Evolutionary conservation across 176 grass and related monocot genomes (phyloP).

Genomic region (Zoysia japonica): DNA sequence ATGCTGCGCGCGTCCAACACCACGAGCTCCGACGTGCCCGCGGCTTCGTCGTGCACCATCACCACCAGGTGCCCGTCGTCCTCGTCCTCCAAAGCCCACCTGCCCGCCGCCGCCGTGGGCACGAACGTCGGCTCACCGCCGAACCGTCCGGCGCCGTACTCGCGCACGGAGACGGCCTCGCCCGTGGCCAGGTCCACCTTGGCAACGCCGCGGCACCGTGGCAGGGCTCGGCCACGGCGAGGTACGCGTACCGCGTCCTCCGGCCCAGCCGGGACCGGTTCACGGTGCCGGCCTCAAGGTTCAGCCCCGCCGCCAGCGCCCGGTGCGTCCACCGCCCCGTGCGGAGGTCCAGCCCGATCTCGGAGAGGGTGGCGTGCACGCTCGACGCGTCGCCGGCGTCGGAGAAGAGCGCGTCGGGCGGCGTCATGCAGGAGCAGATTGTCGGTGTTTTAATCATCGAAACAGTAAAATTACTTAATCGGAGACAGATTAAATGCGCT

Average conservation of each 20-base stretch:
- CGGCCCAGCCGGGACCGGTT: slow-evolving; percentile 70
- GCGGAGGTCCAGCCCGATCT: no score
- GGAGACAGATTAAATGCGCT: no score
- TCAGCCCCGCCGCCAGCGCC: slow-evolving; percentile 46
- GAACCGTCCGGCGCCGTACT: slow-evolving; percentile 64
- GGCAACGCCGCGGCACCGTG: slow-evolving; percentile 81
- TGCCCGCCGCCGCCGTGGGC: slow-evolving; percentile 16
- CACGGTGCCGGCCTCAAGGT: slow-evolving; percentile 90
- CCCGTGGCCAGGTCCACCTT: slow-evolving; percentile 82
- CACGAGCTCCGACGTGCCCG: slow-evolving; percentile 66
- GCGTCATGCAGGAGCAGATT: no score
- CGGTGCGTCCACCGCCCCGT: no score
- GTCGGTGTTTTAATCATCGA: no score
- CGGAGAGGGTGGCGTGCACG: no score
- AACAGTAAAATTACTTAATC: no score
- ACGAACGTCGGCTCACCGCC: slow-evolving; percentile 92
- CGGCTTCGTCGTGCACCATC: slow-evolving; percentile 69
- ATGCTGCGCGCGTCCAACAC: slow-evolving; percentile 75
- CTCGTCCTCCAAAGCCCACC: slow-evolving; percentile 1
- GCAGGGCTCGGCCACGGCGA: slow-evolving; percentile 91
- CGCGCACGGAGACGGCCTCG: slow-evolving; percentile 50
- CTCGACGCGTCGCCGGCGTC: no score
- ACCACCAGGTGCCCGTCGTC: slow-evolving; percentile 79
- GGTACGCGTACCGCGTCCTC: slow-evolving; percentile 75
- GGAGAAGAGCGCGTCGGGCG: no score